Base-by-base conservation (phyloP, 2,329 filamentous ascomycete genomes). In the Bimuria novae-zelandiae region DNA sequence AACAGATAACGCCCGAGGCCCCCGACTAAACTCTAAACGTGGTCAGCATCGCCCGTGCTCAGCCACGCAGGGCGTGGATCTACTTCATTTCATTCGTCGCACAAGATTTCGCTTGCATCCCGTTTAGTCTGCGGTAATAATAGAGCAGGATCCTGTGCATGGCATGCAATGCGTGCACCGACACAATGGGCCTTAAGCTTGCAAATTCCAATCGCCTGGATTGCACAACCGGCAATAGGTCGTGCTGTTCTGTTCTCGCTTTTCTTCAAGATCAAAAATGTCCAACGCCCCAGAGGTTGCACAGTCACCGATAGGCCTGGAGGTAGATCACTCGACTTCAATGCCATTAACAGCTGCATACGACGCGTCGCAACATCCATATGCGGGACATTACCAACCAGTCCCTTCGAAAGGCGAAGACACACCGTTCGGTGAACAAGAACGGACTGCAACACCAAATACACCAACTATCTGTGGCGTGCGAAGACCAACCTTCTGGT, bases 401-500 rank as follows among this genome's bases (percentile, higher is more conserved):
- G 4, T 27, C 7, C 17, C 22, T 16, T 22, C n/a, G 22, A 33
- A 47, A 27, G n/a, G 33, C 14, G 33, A 33, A 27, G 19, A 37
- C 5, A 10, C n/a, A 10, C 41, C 25, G 16, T 21, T 43, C 5
- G 32, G 22, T 7, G 32, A 35, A 4, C 21, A 35, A 17, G 19
- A 32, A 23, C 17, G 14, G 1, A 16, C 4, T 7, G 46, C 8
- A 12, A 4, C 16, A 23, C 12, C 11, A 14, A 35, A 16, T 17
- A 12, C 46, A 19, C 0, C 16, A 41, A 11, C 19, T 10, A 41
- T 49, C 17, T 41, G 35, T 14, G 46, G 46, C 5, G 35, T 49
- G 8, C 22, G 46, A 36, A 40, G 46, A 32, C 41, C 46, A 16
- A 49, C 46, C 2, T 49, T 49, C 25, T 49, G 46, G 46, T 23